Evolutionary conservation across 129 eudicot genomes (phyloP), one percentile per base, ranked within the genome.

Genomic region (Tagetes erecta): DNA sequence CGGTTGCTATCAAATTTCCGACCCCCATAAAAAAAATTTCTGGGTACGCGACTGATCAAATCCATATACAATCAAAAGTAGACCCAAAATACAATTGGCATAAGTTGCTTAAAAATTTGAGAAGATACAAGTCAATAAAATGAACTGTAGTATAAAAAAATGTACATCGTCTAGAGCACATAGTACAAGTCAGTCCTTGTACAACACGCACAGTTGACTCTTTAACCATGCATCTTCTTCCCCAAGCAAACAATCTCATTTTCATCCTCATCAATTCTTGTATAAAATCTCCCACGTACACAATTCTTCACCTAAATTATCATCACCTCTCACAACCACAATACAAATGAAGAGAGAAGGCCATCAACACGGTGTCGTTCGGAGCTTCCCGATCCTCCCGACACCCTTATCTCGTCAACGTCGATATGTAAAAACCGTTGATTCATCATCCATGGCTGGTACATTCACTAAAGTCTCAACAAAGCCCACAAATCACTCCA

Each of bases 401-500:
- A 2, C 76, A n/a, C 79, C 77, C 10, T 41, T 6, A 2, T 44
- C 88, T 3, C 67, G 67, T 36, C 45, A 68, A 27, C 45, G 64
- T 42, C 45, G 82, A 41, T 10, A 47, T 20, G 68, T 65, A 3
- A 84, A 83, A 50, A 71, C 64, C 67, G 76, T 84, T 0, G 76
- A 71, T 39, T 68, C 96, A 0, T 51, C 89, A 36, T 64, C 84
- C 6, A 86, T 85, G 12, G 83, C 93, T 3, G 97, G 96, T 12
- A 1, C 81, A 9, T 88, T 88, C 85, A 50, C 84, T 44, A 83
- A 78, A 68, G 91, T 87, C 10, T 50, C 88, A 2, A 10, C 64
- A 6, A 87, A 85, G 80, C 97, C 96, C 33, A 88, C 89, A 5
- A 92, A 92, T 72, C 96, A 92, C 39, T 92, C 97, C 31, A 85